Evolutionary conservation across 2,329 filamentous ascomycete genomes (phyloP), one percentile per base, ranked within the genome.

Genomic region (Cladosporium sp.): DNA sequence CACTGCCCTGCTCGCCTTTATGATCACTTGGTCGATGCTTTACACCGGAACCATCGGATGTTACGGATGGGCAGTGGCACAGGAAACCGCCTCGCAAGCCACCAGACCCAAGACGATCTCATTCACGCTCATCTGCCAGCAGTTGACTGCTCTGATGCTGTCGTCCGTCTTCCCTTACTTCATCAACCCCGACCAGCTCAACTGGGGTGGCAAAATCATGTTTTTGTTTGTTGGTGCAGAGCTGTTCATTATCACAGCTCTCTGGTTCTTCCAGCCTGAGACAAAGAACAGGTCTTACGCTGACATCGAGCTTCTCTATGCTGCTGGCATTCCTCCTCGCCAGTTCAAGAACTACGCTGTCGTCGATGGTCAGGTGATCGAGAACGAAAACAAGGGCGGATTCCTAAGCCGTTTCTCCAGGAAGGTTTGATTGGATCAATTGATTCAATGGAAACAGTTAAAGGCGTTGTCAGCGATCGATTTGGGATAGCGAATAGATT

Each of bases 161-260:
- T 67, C 64, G 13, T 68, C 63, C 0, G 62, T 70, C 0, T 69
- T 70, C 29, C 67, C 68, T 0, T 70, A 59, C 55, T 69, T 69
- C 27, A 69, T 70, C 54, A 69, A 70, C 55, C 67, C 68, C 0
- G 64, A 70, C 49, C 63, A 69, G 47, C 49, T 69, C 2, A 70
- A 70, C 51, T 69, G 67, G 67, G 67, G 67, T 0, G 67, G 67
- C 27, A 70, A 64, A 53, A 58, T 70, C 51, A 68, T 69, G 64
- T 69, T 70, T 40, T 13, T 70, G 19, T 70, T 70, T 43, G 67
- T 67, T 4, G 65, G 54, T 0, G 66, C 66, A 1, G 67, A 70
- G 55, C 47, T 67, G 1, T 58, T 69, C 20, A 67, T 70, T 17
- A 59, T 70, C 5, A 54, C 47, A 1, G 52, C 42, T 0, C 52